Conservation (phyloP, 73 alveolate species). For the Uronychia setigera region DNA sequence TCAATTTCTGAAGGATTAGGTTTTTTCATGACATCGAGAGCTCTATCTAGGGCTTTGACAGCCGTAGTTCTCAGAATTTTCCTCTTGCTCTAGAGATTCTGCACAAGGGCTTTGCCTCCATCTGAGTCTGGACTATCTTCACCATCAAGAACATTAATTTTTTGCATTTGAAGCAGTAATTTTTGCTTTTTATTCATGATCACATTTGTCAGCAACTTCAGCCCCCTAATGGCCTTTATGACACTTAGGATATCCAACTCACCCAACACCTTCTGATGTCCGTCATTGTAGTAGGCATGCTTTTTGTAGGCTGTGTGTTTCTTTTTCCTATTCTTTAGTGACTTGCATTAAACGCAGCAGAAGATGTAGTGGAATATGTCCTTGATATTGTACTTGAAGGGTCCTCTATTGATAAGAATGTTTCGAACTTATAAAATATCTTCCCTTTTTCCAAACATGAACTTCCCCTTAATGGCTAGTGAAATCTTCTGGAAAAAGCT, state of each 20-base stretch:
- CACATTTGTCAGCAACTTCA: too few relatives aligned
- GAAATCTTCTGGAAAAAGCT: not conserved
- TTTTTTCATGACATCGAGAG: too few relatives aligned
- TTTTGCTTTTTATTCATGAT: too few relatives aligned
- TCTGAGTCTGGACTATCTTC: too few relatives aligned
- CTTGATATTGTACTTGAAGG: not conserved
- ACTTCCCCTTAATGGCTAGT: not conserved
- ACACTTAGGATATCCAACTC: not conserved
- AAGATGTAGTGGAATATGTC: not conserved
- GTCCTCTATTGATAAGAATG: not conserved
- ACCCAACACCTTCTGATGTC: not conserved
- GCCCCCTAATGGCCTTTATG: not conserved
- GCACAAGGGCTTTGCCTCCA: too few relatives aligned
- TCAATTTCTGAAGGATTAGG: too few relatives aligned
- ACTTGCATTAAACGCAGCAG: not conserved
- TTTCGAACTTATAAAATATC: too few relatives aligned
- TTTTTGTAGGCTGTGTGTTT: not conserved
- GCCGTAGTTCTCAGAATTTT: too few relatives aligned
- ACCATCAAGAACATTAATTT: too few relatives aligned
- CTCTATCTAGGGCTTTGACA: too few relatives aligned
- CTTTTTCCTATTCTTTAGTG: not conserved
- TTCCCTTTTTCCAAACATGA: not conserved
- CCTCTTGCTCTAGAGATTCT: too few relatives aligned
- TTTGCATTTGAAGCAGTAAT: too few relatives aligned
- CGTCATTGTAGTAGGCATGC: not conserved